phyloP scores from a whole-genome alignment of 2,329 filamentous ascomycete genomes.

The Paracoccidioides lutzii region DNA sequence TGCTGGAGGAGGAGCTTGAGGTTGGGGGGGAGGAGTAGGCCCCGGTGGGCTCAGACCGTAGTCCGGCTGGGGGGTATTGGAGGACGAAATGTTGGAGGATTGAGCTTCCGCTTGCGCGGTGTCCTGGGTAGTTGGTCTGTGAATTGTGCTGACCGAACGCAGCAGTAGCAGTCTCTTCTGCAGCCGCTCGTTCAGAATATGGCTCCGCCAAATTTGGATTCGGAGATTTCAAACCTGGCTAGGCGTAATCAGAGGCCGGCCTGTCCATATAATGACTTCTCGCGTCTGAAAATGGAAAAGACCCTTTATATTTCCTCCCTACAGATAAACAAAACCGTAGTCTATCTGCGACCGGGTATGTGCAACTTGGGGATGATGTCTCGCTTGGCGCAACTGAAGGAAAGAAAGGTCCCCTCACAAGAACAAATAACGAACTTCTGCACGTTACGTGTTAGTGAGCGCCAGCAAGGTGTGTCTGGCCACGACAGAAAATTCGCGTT shows the following conservation, averaged over 20 bases:
- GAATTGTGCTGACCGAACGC: constrained; percentile 24
- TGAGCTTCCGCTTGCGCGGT: constrained; percentile 69
- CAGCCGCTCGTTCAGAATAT: constrained; percentile 70
- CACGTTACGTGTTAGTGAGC: constrained; percentile 3
- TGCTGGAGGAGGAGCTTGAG: constrained; percentile 7
- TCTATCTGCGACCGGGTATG: constrained; percentile 1
- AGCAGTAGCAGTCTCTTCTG: constrained; percentile 89
- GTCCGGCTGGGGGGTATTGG: constrained; percentile 76
- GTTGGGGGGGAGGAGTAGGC: constrained; percentile 49
- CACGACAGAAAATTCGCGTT: background rate
- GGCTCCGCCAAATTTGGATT: constrained; percentile 41
- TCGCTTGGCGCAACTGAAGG: constrained; percentile 2
- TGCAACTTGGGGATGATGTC: background rate
- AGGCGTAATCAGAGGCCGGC: constrained; percentile 62
- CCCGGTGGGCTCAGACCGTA: constrained; percentile 61
- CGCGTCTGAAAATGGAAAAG: constrained; percentile 3
- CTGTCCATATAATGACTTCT: constrained; percentile 36
- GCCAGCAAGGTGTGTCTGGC: background rate
- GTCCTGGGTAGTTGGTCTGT: constrained; percentile 49
- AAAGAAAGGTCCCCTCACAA: constrained; percentile 3
- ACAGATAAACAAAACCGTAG: background rate
- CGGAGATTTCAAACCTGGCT: constrained; percentile 67
- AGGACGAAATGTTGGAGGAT: constrained; percentile 56
- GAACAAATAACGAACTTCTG: constrained; percentile 1
- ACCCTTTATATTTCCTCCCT: background rate